Base-by-base conservation (phyloP, 805 yeast species). In the Candida sanyiensis region DNA sequence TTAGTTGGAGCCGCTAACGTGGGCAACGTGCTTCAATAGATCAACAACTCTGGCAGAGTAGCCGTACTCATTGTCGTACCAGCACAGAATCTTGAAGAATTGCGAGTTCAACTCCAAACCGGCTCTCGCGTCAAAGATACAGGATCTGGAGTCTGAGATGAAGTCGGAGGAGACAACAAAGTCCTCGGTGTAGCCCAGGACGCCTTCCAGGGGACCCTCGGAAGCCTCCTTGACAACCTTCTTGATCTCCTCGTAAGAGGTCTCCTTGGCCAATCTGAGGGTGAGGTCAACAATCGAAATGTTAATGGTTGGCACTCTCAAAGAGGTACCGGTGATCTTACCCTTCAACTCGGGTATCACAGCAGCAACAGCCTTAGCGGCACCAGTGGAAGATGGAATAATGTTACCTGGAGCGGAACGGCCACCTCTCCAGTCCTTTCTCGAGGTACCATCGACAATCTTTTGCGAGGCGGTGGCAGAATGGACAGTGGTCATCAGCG, bases 401-500 rank as follows among this genome's bases (percentile, higher is more conserved):
- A 87, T 84, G 83, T 87, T 87, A 63, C 89, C 94, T 48, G 90
- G 82, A 63, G 95, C 95, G 57, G 95, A 83, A 75, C 96, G 83
- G 67, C 96, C 96, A 66, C 96, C 95, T 80, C 96, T 83, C 96
- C 96, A 87, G 77, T 87, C 96, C 78, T 87, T 87, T 78, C 81
- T 87, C 65, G 95, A 85, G 58, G 96, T 94, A 71, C 96, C 96
- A 67, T 87, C 96, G 51, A 87, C 96, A 48, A 94, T 83, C 81
- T 87, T 87, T 72, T 87, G 96, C 59, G 96, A 83, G 56, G 96
- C 96, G 54, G 96, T 87, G 71, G 85, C 83, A 63, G 96, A 84
- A 79, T 87, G 96, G 52, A 87, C 89, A 49, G 96, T 87, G 69
- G 96, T 87, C 96, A 87, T 87, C 62, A 87, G 75, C 70, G 94